Percentiles rank a stretch among this genome's conserved stretches.
Conservation (phyloP, 164 flowering plant genomes). For the Umbellularia californica region DNA sequence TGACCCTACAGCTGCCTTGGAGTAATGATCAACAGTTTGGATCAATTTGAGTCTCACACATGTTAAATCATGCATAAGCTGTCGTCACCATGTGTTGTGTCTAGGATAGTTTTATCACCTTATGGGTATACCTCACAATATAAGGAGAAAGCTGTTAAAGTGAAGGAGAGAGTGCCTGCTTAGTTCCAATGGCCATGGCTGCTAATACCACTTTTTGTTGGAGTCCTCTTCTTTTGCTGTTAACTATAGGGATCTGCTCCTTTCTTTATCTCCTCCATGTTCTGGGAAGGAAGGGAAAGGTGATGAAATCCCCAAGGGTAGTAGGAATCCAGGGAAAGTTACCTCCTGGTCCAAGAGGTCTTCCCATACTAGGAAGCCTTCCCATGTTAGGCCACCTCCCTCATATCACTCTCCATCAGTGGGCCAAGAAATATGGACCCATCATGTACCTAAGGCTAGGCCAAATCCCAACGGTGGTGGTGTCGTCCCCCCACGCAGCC, state of each 20-base stretch:
- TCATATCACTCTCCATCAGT: slow-evolving; percentile 11
- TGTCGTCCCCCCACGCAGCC: slow-evolving; percentile 15
- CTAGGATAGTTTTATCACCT: no score
- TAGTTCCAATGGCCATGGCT: no score
- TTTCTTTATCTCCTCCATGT: background rate
- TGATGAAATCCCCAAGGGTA: background rate
- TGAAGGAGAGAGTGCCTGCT: no score
- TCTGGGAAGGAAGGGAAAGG: slow-evolving; percentile 3
- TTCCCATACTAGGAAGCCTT: slow-evolving; percentile 24
- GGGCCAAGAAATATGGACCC: slow-evolving; percentile 17
- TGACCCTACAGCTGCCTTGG: no score
- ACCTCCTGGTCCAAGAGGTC: slow-evolving; percentile 23
- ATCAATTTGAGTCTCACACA: no score
- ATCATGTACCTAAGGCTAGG: slow-evolving; percentile 23
- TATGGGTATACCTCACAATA: no score
- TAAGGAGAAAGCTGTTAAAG: no score
- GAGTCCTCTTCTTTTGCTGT: slow-evolving; percentile 1
- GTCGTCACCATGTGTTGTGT: no score
- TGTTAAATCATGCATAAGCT: no score
- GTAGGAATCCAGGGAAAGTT: background rate
- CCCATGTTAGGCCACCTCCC: slow-evolving; percentile 18
- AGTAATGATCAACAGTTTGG: no score
- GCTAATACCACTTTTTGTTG: slow-evolving; percentile 1
- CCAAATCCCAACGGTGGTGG: slow-evolving; percentile 10
- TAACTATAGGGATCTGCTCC: slow-evolving; percentile 1